These are phyloP conservation scores for Nigrospora osmanthi DNA, from an alignment of 2,329 filamentous ascomycete genomes.

Conservation along the genomic window DNA sequence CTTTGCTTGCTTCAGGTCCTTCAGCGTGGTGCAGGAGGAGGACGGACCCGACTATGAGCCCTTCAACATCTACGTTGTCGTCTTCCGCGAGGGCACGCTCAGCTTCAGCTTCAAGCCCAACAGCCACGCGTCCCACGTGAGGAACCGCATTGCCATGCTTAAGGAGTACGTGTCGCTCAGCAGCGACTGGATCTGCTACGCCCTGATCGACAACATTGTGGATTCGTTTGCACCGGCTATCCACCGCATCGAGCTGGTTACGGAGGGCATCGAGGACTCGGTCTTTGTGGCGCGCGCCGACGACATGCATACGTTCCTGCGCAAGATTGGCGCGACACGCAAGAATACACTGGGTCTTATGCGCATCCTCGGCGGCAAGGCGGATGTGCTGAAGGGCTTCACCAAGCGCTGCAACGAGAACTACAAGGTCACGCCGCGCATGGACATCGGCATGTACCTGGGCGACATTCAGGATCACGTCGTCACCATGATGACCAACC, in stretches of 20 bases:
- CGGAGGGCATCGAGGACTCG: constrained; percentile 89
- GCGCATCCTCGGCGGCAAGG: constrained; percentile 89
- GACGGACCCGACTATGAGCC: constrained; percentile 81
- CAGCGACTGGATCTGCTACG: constrained; percentile 98
- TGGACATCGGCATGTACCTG: constrained; percentile 93
- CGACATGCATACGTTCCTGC: constrained; percentile 80
- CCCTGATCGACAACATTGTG: constrained; percentile 96
- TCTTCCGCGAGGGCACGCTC: constrained; percentile 89
- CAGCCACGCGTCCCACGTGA: constrained; percentile 78
- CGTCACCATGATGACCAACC: constrained; percentile 96
- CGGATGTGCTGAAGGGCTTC: constrained; percentile 96
- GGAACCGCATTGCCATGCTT: constrained; percentile 82
- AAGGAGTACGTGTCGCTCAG: constrained; percentile 93
- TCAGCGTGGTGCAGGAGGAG: constrained; percentile 71
- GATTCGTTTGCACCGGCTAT: constrained; percentile 92
- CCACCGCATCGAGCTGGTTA: constrained; percentile 76
- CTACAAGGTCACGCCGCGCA: constrained; percentile 88
- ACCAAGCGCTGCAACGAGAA: constrained; percentile 98
- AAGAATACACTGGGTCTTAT: constrained; percentile 94
- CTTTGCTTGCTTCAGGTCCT: constrained; percentile 95
- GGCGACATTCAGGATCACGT: constrained; percentile 99
- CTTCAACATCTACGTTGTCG: constrained; percentile 93
- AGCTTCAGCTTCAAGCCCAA: constrained; percentile 92
- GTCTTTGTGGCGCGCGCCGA: constrained; percentile 89
- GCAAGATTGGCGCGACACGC: constrained; percentile 80